Conservation (phyloP, 176 grass and related monocot species). For the Canna indica region DNA sequence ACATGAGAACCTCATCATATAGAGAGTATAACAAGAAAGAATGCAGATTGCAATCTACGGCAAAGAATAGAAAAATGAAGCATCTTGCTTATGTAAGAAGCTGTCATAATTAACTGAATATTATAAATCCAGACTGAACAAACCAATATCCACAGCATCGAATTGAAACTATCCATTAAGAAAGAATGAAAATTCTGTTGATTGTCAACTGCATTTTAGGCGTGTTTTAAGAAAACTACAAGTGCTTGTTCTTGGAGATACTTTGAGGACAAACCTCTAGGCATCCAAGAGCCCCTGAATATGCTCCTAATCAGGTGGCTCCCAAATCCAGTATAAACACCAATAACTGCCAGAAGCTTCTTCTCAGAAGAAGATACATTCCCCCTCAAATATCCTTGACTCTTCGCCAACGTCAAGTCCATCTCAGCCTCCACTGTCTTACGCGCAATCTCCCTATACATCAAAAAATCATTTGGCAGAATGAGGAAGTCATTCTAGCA, state of each 20-base stretch:
- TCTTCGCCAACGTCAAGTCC: conserved; percentile 80
- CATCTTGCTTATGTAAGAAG: neutral
- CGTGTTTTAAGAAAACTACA: too few relatives aligned
- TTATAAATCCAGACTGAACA: too few relatives aligned
- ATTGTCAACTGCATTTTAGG: too few relatives aligned
- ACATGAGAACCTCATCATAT: neutral
- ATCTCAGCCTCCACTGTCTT: conserved; percentile 88
- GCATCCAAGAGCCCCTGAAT: conserved; percentile 95
- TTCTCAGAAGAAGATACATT: conserved; percentile 43
- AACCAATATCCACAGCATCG: neutral
- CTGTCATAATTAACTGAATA: neutral
- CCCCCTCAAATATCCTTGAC: conserved; percentile 65
- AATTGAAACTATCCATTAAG: neutral
- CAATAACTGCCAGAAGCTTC: conserved; percentile 69
- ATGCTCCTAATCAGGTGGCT: conserved; percentile 69
- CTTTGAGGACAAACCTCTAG: conserved; percentile 42
- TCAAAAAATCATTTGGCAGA: neutral
- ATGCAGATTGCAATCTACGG: neutral
- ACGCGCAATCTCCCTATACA: conserved; percentile 55
- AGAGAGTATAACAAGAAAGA: neutral
- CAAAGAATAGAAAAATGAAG: neutral
- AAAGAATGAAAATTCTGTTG: too few relatives aligned
- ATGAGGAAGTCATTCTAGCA: neutral
- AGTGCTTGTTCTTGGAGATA: neutral
- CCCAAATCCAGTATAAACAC: conserved; percentile 95